Percentiles rank a stretch among this genome's conserved stretches.
These are phyloP conservation scores for Solanum okadae DNA, from an alignment of 257 asterid genomes.

Conservation along the genomic window DNA sequence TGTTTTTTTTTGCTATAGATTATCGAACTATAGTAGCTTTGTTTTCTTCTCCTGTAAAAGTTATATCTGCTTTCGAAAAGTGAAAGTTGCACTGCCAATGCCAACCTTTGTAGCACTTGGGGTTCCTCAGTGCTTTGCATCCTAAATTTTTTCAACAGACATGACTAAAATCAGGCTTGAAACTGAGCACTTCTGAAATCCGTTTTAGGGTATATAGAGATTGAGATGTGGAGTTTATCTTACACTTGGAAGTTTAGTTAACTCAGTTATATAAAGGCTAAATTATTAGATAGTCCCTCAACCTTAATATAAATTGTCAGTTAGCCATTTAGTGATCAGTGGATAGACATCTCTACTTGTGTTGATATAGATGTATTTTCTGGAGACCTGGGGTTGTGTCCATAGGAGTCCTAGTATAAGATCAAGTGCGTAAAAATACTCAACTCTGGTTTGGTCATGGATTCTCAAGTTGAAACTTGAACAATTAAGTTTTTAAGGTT, in stretches of 20 bases:
- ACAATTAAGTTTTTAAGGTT: no score
- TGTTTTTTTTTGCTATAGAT: slow-evolving; percentile 17
- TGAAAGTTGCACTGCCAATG: background rate
- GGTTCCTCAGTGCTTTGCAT: background rate
- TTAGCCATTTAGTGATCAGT: background rate
- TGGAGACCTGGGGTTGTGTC: background rate
- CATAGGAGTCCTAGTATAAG: background rate
- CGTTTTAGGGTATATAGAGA: background rate
- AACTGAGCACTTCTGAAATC: background rate
- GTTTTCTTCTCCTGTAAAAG: slow-evolving; percentile 2
- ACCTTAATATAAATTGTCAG: background rate
- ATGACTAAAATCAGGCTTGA: background rate
- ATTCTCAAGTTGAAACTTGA: background rate
- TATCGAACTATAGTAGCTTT: slow-evolving; percentile 18
- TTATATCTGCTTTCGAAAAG: background rate
- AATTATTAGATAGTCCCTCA: background rate
- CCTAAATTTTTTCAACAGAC: background rate
- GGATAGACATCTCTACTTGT: background rate
- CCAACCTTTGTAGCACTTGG: background rate
- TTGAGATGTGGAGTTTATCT: background rate
- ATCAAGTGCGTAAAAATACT: background rate
- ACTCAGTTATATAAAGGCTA: background rate
- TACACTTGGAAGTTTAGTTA: background rate
- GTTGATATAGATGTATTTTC: background rate
- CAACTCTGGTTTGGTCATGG: background rate